Evolutionary conservation across 805 yeast genomes (phyloP).

Genomic region (Candida awuae): DNA sequence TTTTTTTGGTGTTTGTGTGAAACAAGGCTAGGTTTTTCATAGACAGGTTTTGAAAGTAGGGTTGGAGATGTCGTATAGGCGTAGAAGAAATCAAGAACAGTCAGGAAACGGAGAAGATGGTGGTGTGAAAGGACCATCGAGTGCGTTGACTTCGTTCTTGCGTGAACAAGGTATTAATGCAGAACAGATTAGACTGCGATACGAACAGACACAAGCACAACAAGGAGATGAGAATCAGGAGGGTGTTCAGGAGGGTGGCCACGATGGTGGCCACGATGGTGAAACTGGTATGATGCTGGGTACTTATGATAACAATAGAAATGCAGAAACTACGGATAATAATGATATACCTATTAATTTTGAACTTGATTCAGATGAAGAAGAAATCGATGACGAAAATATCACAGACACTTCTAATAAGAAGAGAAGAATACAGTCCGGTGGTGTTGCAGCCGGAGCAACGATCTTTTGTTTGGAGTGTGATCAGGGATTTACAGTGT

Average conservation of each 20-base stretch:
- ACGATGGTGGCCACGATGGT: slow-evolving; percentile 7
- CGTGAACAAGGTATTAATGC: slow-evolving; percentile 86
- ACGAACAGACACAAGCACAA: slow-evolving; percentile 26
- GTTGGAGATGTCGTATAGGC: slow-evolving; percentile 21
- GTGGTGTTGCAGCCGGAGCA: slow-evolving; percentile 17
- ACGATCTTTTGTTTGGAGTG: slow-evolving; percentile 51
- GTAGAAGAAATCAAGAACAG: slow-evolving; percentile 14
- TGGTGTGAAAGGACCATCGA: slow-evolving; percentile 53
- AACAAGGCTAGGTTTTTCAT: no score
- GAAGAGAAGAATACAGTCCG: slow-evolving; percentile 13
- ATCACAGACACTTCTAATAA: slow-evolving; percentile 13
- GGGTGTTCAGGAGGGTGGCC: slow-evolving; percentile 16
- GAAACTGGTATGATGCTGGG: no score
- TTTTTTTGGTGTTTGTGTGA: no score
- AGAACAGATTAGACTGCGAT: slow-evolving; percentile 53
- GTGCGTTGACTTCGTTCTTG: slow-evolving; percentile 84
- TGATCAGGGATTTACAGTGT: slow-evolving; percentile 46
- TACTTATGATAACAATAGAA: no score
- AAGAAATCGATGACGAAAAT: slow-evolving; percentile 15
- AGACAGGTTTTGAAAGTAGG: no score
- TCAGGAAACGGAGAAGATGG: slow-evolving; percentile 2
- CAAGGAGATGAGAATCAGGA: slow-evolving; percentile 26
- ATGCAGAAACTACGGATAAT: slow-evolving; percentile 11
- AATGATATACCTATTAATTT: slow-evolving; percentile 10
- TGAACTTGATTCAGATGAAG: slow-evolving; percentile 13